Conservation (phyloP, 148 eudicot genomes). For the Spergularia marina region DNA sequence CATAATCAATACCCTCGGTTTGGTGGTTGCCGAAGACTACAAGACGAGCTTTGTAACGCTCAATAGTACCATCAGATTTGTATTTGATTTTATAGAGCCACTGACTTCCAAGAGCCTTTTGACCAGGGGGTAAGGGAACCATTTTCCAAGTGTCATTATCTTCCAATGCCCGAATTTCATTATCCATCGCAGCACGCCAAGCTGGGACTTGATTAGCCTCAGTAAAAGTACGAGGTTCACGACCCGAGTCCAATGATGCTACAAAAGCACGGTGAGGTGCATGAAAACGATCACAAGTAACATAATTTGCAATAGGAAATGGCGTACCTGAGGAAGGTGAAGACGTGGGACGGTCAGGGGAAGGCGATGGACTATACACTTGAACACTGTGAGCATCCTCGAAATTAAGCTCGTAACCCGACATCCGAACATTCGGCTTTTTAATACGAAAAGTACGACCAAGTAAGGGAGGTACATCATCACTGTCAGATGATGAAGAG, state of each 20-base stretch:
- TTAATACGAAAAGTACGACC: too few species aligned
- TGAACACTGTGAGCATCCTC: too few species aligned
- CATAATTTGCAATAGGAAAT: not conserved
- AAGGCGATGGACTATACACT: too few species aligned
- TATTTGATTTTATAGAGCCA: not conserved
- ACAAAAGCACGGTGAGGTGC: not conserved
- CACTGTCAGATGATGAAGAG: too few species aligned
- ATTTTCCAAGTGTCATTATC: not conserved
- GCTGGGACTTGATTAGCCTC: not conserved
- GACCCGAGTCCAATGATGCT: not conserved
- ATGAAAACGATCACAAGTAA: not conserved
- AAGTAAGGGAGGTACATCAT: too few species aligned
- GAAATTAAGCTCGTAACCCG: too few species aligned
- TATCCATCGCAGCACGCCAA: not conserved
- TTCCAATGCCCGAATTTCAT: not conserved
- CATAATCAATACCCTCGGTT: too few species aligned
- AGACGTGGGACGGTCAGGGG: too few species aligned
- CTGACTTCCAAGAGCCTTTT: not conserved
- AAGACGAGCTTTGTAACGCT: not conserved
- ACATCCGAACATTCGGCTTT: too few species aligned
- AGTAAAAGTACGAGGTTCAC: not conserved
- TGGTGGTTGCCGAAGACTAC: too few species aligned
- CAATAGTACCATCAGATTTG: not conserved
- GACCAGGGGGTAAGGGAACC: not conserved
- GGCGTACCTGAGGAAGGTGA: not conserved